Conservation (phyloP, 2,329 filamentous ascomycete genomes). For the Apiospora rasikravindrae region DNA sequence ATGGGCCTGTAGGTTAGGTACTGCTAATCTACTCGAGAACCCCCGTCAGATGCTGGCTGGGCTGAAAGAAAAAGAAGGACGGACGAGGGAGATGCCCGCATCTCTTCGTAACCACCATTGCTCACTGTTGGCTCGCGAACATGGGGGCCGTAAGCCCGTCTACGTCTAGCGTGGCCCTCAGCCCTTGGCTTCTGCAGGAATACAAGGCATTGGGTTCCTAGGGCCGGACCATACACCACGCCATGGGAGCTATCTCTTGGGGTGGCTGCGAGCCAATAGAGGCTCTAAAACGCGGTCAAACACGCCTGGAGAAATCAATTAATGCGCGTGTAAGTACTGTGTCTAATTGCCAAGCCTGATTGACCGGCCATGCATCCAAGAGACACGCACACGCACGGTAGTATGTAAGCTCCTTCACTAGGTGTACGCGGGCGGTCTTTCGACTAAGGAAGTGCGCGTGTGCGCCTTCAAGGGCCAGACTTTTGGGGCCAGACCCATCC, state of each 20-base stretch:
- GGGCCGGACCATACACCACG: slow-evolving; percentile 34
- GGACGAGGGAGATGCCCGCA: not conserved
- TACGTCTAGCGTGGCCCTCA: slow-evolving; percentile 33
- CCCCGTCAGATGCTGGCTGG: slow-evolving; percentile 12
- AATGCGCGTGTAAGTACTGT: slow-evolving; percentile 43
- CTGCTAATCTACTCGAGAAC: slow-evolving; percentile 15
- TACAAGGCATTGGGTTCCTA: slow-evolving; percentile 32
- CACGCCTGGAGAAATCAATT: slow-evolving; percentile 44
- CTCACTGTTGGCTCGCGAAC: slow-evolving; percentile 20
- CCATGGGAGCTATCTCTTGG: slow-evolving; percentile 32
- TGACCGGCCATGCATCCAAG: slow-evolving; percentile 1
- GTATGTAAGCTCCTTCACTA: not conserved
- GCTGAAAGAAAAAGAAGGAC: slow-evolving; percentile 3
- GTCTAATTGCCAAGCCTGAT: slow-evolving; percentile 26
- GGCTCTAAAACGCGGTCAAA: slow-evolving; percentile 41
- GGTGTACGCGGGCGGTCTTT: not conserved
- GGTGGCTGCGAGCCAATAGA: slow-evolving; percentile 40
- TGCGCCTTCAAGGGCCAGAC: not conserved
- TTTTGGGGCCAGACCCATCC: slow-evolving; percentile 9
- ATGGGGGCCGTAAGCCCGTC: slow-evolving; percentile 9
- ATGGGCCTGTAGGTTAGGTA: not conserved
- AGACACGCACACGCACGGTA: not conserved
- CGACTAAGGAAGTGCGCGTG: slow-evolving; percentile 3
- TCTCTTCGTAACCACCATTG: slow-evolving; percentile 14
- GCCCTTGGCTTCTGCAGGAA: slow-evolving; percentile 40